Percentiles rank a stretch among this genome's conserved stretches.
Evolutionary conservation across 2,329 filamentous ascomycete species (phyloP).

Genomic region (Aspergillus persii): DNA sequence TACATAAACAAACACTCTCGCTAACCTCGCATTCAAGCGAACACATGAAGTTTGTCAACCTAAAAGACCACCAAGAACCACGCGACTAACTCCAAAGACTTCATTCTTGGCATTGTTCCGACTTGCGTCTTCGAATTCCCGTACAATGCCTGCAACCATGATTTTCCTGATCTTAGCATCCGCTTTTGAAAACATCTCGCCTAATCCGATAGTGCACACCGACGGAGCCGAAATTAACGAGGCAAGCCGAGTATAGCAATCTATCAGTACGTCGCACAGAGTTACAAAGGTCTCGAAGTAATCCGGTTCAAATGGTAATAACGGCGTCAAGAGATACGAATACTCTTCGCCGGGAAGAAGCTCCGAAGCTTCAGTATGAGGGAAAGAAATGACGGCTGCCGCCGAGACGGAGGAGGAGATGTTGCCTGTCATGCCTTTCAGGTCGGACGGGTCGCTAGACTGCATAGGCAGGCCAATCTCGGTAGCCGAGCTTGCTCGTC

Average conservation of each 20-base stretch:
- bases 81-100: constrained; percentile 79
- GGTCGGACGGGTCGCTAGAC: constrained; percentile 47
- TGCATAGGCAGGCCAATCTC: constrained; percentile 58
- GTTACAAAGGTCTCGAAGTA: constrained; percentile 97
- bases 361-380: constrained; percentile 55
- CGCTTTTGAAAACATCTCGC: constrained; percentile 85
- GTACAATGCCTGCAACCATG: constrained; percentile 78
- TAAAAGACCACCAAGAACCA: constrained; percentile 85
- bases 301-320: constrained; percentile 91
- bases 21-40: no score
- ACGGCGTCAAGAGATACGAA: constrained; percentile 82
- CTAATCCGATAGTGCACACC: constrained; percentile 67
- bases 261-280: constrained; percentile 90
- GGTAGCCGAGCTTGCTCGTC: constrained; percentile 57
- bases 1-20: no score
- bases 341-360: constrained; percentile 83
- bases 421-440: constrained; percentile 45
- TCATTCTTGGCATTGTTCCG: constrained; percentile 74
- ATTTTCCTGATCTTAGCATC: constrained; percentile 85
- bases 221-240: constrained; percentile 71
- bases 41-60: constrained; percentile 22
- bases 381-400: constrained; percentile 39
- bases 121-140: constrained; percentile 90
- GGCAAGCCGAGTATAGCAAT: constrained; percentile 80
- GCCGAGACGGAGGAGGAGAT: constrained; percentile 39